These are phyloP conservation scores for Yamadazyma sp. DNA, from an alignment of 1,139 yeast genomes.

Conservation along the genomic window DNA sequence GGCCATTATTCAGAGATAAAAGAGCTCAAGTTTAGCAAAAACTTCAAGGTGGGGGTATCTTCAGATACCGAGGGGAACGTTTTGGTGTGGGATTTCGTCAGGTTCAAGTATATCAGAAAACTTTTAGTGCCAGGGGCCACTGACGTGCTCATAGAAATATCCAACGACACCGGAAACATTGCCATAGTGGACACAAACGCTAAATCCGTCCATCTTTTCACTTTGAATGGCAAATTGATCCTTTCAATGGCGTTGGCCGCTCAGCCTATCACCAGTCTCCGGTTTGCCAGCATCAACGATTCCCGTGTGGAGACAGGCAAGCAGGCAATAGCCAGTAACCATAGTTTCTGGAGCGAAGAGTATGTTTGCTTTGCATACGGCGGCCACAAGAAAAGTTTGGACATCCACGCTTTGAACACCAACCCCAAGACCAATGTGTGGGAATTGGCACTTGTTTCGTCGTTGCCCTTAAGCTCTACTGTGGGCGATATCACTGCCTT, in stretches of 20 bases:
- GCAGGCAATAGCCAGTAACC: slow-evolving; percentile 24
- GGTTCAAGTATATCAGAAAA: slow-evolving; percentile 49
- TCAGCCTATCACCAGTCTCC: slow-evolving; percentile 21
- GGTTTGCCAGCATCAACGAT: slow-evolving; percentile 35
- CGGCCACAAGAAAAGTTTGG: slow-evolving; percentile 19
- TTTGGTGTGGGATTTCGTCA: slow-evolving; percentile 59
- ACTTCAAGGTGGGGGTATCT: slow-evolving; percentile 53
- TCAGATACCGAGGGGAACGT: slow-evolving; percentile 51
- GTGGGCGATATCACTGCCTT: slow-evolving; percentile 20
- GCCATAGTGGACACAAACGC: slow-evolving; percentile 29
- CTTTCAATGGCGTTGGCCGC: slow-evolving; percentile 19
- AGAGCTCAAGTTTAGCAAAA: slow-evolving; percentile 45
- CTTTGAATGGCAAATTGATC: slow-evolving; percentile 55
- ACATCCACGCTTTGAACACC: slow-evolving; percentile 27
- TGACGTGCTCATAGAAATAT: slow-evolving; percentile 40
- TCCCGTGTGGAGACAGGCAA: slow-evolving; percentile 27
- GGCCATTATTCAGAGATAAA: slow-evolving; percentile 52
- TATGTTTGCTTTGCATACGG: slow-evolving; percentile 22
- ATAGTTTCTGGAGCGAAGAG: slow-evolving; percentile 42
- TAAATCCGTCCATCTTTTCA: slow-evolving; percentile 37
- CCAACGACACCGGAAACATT: slow-evolving; percentile 57
- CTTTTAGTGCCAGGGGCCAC: slow-evolving; percentile 21
- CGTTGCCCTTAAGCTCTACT: slow-evolving; percentile 10
- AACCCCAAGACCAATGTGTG: slow-evolving; percentile 18
- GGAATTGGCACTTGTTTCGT: slow-evolving; percentile 21